Evolutionary conservation across 2,329 filamentous ascomycete species (phyloP), one percentile per base, ranked within the genome.

Genomic region (Trichoderma sp.): DNA sequence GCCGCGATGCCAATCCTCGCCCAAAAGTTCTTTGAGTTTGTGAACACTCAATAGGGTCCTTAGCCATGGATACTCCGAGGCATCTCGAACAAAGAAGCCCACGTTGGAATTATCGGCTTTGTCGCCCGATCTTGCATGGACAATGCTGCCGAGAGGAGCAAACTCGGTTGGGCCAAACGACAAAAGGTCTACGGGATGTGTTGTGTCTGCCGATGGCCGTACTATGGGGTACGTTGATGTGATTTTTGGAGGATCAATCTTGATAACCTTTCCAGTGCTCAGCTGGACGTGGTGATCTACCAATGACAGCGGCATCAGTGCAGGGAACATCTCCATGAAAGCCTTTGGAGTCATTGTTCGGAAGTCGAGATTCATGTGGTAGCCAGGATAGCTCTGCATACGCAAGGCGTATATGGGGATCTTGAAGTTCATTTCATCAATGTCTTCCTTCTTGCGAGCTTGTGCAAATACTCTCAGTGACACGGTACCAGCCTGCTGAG

Each of bases 401-500:
- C 81, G 74, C 1, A 83, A 73, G 0, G 81, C 81, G 58, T 83
- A 82, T 1, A 82, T 80, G 0, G 79, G 80, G 0, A 80, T 76
- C 34, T 79, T 78, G 73, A 86, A 85, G 34, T 79, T 82, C 4
- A 75, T 65, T 0, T 80, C 78, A 0, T 79, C 78, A 0, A 81
- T 77, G 0, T 79, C 80, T 18, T 82, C 80, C 32, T 80, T 77
- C 18, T 72, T 77, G 4, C 75, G 76, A 6, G 86, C 85, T 74
- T 90, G 84, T 0, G 82, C 82, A 74, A 86, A 82, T 62, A 85
- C 78, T 28, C 84, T 75, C 53, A 86, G 80, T 57, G 84, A 84
- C 0, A 86, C 85, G 0, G 86, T 88, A 1, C 85, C 85, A 0
- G 81, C 81, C 30, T 83, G 82, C 36, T 87, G 85, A n/a, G 80